phyloP scores from a whole-genome alignment of 495 filamentous ascomycete genomes.

The Aspergillus diversus region DNA sequence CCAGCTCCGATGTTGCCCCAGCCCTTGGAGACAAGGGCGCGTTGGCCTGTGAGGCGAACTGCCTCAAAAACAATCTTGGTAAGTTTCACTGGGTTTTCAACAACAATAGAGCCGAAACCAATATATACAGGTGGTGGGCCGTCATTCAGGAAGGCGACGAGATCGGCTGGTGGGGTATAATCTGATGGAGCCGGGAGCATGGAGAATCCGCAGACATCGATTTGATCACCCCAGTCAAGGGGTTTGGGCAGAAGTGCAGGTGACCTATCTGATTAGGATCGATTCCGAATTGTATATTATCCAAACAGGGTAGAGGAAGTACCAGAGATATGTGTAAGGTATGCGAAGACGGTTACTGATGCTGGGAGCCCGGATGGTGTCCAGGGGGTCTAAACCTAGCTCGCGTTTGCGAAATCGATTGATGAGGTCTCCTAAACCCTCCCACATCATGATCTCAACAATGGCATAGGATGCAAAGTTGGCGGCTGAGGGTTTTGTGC shows the following conservation, averaged over 20 bases:
- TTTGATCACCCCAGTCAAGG: constrained; percentile 70
- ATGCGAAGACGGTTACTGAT: constrained; percentile 64
- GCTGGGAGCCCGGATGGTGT: constrained; percentile 67
- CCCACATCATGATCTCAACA: constrained; percentile 82
- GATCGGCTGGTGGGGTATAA: constrained; percentile 63
- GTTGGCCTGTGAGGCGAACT: constrained; percentile 60
- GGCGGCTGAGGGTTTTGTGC: constrained; percentile 55
- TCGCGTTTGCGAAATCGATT: constrained; percentile 69
- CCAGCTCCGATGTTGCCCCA: constrained; percentile 75
- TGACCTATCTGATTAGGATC: constrained; percentile 44
- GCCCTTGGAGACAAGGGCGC: constrained; percentile 74
- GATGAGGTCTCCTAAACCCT: constrained; percentile 75
- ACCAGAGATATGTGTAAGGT: constrained; percentile 84
- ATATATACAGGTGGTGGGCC: constrained; percentile 75
- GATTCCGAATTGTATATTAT: background rate
- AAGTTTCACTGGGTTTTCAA: constrained; percentile 68
- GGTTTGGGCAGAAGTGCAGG: constrained; percentile 80
- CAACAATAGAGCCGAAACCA: constrained; percentile 78
- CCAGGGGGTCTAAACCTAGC: constrained; percentile 69
- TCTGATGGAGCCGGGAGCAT: constrained; percentile 62
- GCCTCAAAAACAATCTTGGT: constrained; percentile 70
- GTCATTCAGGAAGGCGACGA: constrained; percentile 63
- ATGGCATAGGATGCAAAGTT: constrained; percentile 77
- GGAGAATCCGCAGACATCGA: constrained; percentile 71
- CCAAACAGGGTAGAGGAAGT: background rate